Evolutionary conservation across 495 filamentous ascomycete species (phyloP), one percentile per base, ranked within the genome.

Genomic region (Mycothermus thermophilus): DNA sequence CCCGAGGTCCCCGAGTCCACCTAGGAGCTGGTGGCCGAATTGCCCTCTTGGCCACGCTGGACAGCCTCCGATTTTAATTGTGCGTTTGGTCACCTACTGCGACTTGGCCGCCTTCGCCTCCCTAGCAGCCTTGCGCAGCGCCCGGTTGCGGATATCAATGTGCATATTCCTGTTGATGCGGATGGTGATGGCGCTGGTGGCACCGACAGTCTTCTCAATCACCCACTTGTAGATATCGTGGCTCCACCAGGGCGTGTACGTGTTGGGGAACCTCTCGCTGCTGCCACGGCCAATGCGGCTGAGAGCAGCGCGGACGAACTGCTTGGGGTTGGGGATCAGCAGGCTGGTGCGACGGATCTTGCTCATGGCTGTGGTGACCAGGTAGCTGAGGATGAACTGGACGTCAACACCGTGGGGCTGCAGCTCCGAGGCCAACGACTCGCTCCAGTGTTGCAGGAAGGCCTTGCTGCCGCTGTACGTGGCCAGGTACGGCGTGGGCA

Each of bases 381-480:
- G 73, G 58, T 99, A 88, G 43, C 77, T 80, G 43, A 95, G 70
- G 17, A 90, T 77, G 26, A 95, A 69, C 49, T 95, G 72, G 26
- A 94, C 87, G 27, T 79, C 74, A 19, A 99, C 74, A 35, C 81
- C 80, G 44, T 82, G 63, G 1, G 72, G 72, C 42, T 76, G 74
- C 16, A 96, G 68, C 58, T 99, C 92, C 8, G 81, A 67, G 17
- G 77, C 80, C 2, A 99, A 72, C 25, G 92, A 73, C 3, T 74
- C 77, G 29, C 83, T 93, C 92, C 92, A 99, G 54, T 92, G 77
- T 58, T 95, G 87, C 38, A 99, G 71, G 71, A 99, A 99, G 16
- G 92, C 88, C 65, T 99, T 99, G 72, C 75, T 83, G 37, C 92
- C 92, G 38, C 83, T 92, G 70, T 99, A 99, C 5, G 88, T 95